phyloP scores from a whole-genome alignment of 208 protist species.

The Trypanosoma melophagium region DNA sequence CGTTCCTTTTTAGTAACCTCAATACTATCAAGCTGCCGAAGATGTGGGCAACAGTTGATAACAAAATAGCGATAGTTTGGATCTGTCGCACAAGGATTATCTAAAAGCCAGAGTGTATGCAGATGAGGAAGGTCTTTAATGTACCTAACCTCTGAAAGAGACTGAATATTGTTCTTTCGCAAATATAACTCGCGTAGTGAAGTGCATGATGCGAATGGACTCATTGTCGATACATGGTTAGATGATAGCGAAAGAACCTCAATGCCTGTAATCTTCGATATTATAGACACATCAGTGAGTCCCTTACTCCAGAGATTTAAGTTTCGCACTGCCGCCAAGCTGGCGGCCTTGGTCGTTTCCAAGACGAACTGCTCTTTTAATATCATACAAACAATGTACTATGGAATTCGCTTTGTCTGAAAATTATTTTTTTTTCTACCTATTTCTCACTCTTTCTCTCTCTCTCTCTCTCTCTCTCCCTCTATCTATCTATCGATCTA shows the following conservation, averaged over 20 bases:
- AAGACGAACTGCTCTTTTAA: slow-evolving; percentile 86
- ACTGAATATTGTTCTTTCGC: slow-evolving; percentile 87
- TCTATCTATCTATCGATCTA: not conserved
- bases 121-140: slow-evolving; percentile 72
- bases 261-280: slow-evolving; percentile 69
- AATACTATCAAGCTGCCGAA: slow-evolving; percentile 87
- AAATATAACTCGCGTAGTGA: slow-evolving; percentile 90
- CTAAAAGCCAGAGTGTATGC: slow-evolving; percentile 89
- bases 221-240: slow-evolving; percentile 80
- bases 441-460: not conserved
- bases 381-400: slow-evolving; percentile 5
- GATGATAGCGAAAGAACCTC: slow-evolving; percentile 86
- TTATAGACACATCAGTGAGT: slow-evolving; percentile 77
- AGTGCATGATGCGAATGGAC: slow-evolving; percentile 63
- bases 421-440: not conserved
- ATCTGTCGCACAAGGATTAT: slow-evolving; percentile 89
- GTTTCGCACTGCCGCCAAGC: slow-evolving; percentile 77
- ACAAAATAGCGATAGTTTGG: slow-evolving; percentile 86
- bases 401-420: not conserved
- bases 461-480: not conserved
- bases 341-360: slow-evolving; percentile 81
- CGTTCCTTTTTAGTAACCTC: slow-evolving; percentile 76
- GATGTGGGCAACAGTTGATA: slow-evolving; percentile 75
- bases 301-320: slow-evolving; percentile 91
- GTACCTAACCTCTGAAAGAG: slow-evolving; percentile 73